Evolutionary conservation across 1,284 basidiomycete genomes (phyloP), one percentile per base, ranked within the genome.

Genomic region (Cutaneotrichosporon daszewskae): DNA sequence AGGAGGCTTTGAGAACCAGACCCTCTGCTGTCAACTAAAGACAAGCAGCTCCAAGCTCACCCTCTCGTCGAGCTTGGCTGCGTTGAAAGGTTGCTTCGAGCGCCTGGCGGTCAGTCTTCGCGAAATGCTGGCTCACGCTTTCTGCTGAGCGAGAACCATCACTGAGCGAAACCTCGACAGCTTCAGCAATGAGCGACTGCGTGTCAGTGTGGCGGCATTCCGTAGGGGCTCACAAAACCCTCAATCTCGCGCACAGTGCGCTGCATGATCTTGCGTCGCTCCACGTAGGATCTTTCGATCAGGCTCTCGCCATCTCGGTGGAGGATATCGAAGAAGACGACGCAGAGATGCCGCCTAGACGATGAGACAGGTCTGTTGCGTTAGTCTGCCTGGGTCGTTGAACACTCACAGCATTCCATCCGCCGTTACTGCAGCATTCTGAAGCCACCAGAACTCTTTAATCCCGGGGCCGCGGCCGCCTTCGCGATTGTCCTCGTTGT

Each of bases 301-400:
- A 87, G 70, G 5, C 76, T 81, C 22, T 68, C 50, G 12, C 72
- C 78, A 53, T 89, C 78, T 1, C 87, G 66, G 16, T 78, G 65
- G 3, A 94, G 74, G 11, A 90, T 60, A 55, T 91, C 89, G 58
- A 91, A 92, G 73, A 88, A 91, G 4, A 86, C 81, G 5, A 91
- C 74, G 13, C 80, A 84, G 5, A 90, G 77, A 48, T 82, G 84
- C 4, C 81, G 20, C 29, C n/a, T n/a, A n/a, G n/a, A n/a, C n/a
- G n/a, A n/a, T n/a, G n/a, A n/a, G n/a, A n/a, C n/a, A n/a, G n/a
- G n/a, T n/a, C 22, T 20, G 24, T 17, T 14, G 11, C 6, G 22
- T 18, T 5, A 14, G 13, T 19, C 6, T 5, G 5, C 14, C n/a
- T n/a, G n/a, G n/a, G n/a, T n/a, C n/a, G 19, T 9, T 13, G n/a